Percentiles rank a stretch among this genome's conserved stretches.
Conservation (phyloP, 495 filamentous ascomycete genomes). For the Aspergillus olivimuriae region DNA sequence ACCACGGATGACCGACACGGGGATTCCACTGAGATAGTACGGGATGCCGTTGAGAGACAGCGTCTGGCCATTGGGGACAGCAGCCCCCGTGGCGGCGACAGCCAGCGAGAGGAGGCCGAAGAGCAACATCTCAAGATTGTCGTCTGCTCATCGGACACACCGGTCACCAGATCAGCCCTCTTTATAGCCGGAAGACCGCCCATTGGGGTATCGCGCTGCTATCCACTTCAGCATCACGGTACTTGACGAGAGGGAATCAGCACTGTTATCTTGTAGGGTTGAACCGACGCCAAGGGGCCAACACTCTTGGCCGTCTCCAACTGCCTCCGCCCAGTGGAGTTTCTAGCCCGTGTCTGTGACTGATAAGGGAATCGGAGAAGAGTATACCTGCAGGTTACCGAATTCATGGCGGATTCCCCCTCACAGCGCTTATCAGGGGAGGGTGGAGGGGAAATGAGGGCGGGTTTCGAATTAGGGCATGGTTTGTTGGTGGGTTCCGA, state of each 20-base stretch:
- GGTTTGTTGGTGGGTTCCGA: too few species aligned
- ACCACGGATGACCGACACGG: slow-evolving; percentile 8
- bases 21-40: slow-evolving; percentile 30
- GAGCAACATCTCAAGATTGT: slow-evolving; percentile 1
- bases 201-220: background rate
- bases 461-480: too few species aligned
- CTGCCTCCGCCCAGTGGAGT: background rate
- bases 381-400: too few species aligned
- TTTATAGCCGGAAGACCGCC: background rate
- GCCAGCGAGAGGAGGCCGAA: slow-evolving; percentile 1
- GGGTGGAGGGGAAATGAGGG: too few species aligned
- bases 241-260: too few species aligned
- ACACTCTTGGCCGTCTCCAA: background rate
- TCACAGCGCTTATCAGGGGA: too few species aligned
- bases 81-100: background rate
- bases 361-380: too few species aligned
- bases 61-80: slow-evolving; percentile 28
- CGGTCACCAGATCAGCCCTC: background rate
- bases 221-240: background rate
- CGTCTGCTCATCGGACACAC: background rate
- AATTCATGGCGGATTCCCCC: too few species aligned
- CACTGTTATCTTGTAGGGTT: background rate
- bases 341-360: too few species aligned
- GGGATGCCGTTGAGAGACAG: slow-evolving; percentile 34
- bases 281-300: background rate